Evolutionary conservation across 106 monocot species (phyloP), one percentile per base, ranked within the genome.

Genomic region (Dendrobium huoshanense): DNA sequence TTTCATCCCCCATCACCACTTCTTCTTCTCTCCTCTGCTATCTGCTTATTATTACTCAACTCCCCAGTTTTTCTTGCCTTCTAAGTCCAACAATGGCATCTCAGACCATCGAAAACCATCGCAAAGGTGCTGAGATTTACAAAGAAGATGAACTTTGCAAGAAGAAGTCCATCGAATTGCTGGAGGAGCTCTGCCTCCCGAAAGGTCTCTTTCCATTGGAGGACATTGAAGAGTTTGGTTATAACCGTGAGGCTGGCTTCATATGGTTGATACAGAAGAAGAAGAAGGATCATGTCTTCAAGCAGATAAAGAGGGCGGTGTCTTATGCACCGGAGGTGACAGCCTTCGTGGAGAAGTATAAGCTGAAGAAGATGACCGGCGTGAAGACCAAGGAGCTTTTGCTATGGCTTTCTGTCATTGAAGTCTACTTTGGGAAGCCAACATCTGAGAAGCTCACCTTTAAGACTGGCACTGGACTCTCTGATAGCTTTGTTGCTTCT

Each of bases 251-350:
- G 2, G n/a, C 55, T 10, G 59, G 81, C 2, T 81, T 81, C 59
- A 44, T 81, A 4, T 81, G 81, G 81, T 3, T 81, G 20, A 81
- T 81, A 19, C 75, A 81, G 42, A 81, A 59, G 58, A 81, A 81
- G 75, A 75, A 44, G 25, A 51, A 51, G 13, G 51, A 51, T 2
- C 75, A 81, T 41, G 58, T 75, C 17, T 81, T 81, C 29, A 81
- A 81, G 43, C 55, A 81, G 81, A 81, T 81, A 33, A 75, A 81
- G 58, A 55, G 41, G 3, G 75, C 54, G 1, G 81, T 81, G 20
- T 81, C 81, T 0, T 81, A 75, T 37, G 81, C 75, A 0, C 7
- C 56, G 2, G 80, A 80, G 43, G 80, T 80, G 18, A 80, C 80
- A 16, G 81, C 81, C 13, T 75, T 81, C 5, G 75, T 75, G 0